Percentiles rank a stretch among this genome's conserved stretches.
Evolutionary conservation across 2,329 filamentous ascomycete genomes (phyloP).

Genomic region (Penicillium thymicola): DNA sequence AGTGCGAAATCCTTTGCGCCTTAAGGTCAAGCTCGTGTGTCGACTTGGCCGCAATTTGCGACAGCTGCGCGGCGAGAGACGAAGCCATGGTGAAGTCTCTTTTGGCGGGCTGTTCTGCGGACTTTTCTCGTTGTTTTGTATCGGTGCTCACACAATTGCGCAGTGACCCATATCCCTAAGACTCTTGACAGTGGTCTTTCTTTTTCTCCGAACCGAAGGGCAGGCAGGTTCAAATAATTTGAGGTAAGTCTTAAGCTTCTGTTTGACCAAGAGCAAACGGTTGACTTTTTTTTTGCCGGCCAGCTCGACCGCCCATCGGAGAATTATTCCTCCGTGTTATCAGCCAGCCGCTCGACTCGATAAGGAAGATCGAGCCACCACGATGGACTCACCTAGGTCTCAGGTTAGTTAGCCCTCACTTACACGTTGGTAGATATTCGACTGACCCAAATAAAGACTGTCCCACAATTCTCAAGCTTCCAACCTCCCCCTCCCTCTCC

Average conservation of each 20-base stretch:
- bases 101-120: constrained; percentile 6
- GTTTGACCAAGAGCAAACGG: not conserved
- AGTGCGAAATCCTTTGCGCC: constrained; percentile 86
- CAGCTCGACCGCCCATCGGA: constrained; percentile 18
- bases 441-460: constrained; percentile 29
- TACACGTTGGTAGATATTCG: not conserved
- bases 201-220: not conserved
- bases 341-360: constrained; percentile 5
- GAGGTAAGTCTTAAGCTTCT: constrained; percentile 1
- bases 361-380: constrained; percentile 20
- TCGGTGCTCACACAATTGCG: constrained; percentile 4
- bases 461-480: constrained; percentile 76
- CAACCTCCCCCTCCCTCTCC: constrained; percentile 48
- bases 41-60: constrained; percentile 83
- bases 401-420: constrained; percentile 29
- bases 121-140: not conserved
- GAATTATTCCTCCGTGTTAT: constrained; percentile 27
- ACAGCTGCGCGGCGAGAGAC: constrained; percentile 87
- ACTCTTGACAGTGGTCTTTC: not conserved
- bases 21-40: constrained; percentile 90
- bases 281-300: constrained; percentile 33
- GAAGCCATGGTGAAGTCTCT: constrained; percentile 63
- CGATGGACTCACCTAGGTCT: constrained; percentile 36
- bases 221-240: not conserved
- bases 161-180: constrained; percentile 5